Evolutionary conservation across 305 asterid species (phyloP), one percentile per base, ranked within the genome.

Genomic region (Rubia tinctorum): DNA sequence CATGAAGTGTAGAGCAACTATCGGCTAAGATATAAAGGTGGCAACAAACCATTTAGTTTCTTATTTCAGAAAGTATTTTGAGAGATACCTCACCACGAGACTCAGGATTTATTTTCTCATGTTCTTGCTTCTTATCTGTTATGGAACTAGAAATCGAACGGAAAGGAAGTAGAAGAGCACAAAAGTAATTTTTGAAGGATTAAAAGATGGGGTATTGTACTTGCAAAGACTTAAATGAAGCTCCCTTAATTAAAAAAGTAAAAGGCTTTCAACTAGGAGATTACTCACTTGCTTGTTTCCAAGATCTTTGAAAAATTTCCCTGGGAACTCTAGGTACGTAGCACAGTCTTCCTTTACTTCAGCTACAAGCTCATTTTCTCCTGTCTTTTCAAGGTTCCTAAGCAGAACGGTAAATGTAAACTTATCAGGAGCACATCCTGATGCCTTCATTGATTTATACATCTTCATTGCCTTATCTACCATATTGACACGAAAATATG

Each of bases 401-500:
- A 91, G 83, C 71, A 89, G 58, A 71, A 91, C 83, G 3, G 86
- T 85, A 63, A 91, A 73, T 4, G 91, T 82, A 62, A 89, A 82
- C 89, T 89, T 81, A 82, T 89, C 93, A 8, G 97, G 97, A 51
- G 72, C 77, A 76, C 77, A 73, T 45, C 89, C 96, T 47, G 96
- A 89, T 75, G 85, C 84, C 84, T 91, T 91, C 97, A 91, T 86
- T 61, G 75, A 66, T 77, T 84, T 87, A 40, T 88, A 91, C 42
- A 84, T 75, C 74, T 82, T 86, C 87, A 91, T 84, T 69, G 93
- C 97, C 70, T 86, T 91, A 27, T 68, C 77, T 70, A 86, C 80
- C 92, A 80, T 81, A 76, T 78, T 87, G 37, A 75, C 94, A 73
- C 60, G 80, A 80, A 91, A 91, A 79, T 91, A 89, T 0, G 90